Percentiles rank a stretch among this genome's conserved stretches.
Evolutionary conservation across 192 early-diverging fungal genomes (phyloP).

Genomic region (Entophlyctis luteolus): DNA sequence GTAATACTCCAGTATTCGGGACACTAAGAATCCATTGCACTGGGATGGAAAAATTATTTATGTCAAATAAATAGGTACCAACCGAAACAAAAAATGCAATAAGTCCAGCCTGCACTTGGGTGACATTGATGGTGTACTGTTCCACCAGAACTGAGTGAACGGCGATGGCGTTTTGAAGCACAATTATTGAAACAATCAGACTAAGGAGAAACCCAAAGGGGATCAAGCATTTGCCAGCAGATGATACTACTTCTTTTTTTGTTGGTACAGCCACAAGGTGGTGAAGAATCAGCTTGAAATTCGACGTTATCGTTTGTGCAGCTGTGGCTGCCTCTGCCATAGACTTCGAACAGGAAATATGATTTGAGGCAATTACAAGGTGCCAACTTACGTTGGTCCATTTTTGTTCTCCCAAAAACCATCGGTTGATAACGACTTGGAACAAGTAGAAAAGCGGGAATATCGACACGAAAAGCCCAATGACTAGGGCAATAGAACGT

Average conservation of each 20-base stretch:
- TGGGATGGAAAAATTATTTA: background rate
- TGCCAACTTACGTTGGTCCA: constrained; percentile 4
- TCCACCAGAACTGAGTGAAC: background rate
- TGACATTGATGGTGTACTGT: background rate
- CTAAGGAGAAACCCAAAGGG: constrained; percentile 14
- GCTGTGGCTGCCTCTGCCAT: background rate
- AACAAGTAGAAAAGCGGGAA: constrained; percentile 27
- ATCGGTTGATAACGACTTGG: constrained; percentile 23
- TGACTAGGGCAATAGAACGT: constrained; percentile 10
- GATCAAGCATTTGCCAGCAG: background rate
- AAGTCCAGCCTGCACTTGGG: constrained; percentile 26
- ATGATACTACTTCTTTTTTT: constrained; percentile 8
- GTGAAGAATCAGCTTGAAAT: constrained; percentile 9
- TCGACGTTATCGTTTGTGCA: constrained; percentile 4
- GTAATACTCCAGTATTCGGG: constrained; percentile 23
- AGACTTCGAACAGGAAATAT: background rate
- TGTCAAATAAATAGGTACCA: background rate
- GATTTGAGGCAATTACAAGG: background rate
- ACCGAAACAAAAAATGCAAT: constrained; percentile 29
- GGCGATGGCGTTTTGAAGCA: constrained; percentile 19
- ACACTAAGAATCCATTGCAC: constrained; percentile 23
- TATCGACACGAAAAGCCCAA: constrained; percentile 17
- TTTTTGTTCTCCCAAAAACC: constrained; percentile 20
- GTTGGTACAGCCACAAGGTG: constrained; percentile 13
- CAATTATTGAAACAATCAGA: constrained; percentile 11